Percentiles rank a stretch among this genome's conserved stretches.
phyloP scores from a whole-genome alignment of 768 basidiomycete species.

The Hypholoma fasciculare region DNA sequence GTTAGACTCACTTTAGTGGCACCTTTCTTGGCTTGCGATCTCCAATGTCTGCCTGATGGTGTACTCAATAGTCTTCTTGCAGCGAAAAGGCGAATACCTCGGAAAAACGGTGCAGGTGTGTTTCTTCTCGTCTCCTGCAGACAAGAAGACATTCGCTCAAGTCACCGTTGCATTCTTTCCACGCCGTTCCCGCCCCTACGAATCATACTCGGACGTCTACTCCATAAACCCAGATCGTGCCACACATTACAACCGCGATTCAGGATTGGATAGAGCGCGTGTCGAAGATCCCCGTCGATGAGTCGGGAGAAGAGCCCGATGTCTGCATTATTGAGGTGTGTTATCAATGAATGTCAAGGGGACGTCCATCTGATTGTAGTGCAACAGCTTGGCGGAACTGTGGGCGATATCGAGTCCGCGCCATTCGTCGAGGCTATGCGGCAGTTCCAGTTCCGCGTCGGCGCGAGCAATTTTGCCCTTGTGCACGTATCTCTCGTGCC shows the following conservation, averaged over 20 bases:
- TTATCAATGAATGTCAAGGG: neutral
- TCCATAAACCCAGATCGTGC: conserved; percentile 66
- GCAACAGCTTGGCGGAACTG: conserved; percentile 89
- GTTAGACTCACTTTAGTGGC: neutral
- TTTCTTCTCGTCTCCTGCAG: neutral
- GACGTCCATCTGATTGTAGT: neutral
- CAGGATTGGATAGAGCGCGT: conserved; percentile 99
- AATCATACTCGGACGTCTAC: neutral
- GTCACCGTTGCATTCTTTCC: neutral
- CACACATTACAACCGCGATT: conserved; percentile 94
- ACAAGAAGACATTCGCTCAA: neutral
- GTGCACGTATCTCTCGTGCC: conserved; percentile 98
- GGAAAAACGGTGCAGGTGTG: conserved; percentile 95
- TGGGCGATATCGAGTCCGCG: conserved; percentile 98
- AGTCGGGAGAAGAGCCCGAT: conserved; percentile 90
- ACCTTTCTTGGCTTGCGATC: neutral
- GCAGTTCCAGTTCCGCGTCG: conserved; percentile 99
- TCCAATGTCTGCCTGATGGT: neutral
- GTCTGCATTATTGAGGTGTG: conserved; percentile 95
- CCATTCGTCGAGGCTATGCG: conserved; percentile 99
- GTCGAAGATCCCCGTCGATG: conserved; percentile 91
- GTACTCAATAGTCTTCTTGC: neutral
- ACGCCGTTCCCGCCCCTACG: neutral
- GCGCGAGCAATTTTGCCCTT: conserved; percentile 93
- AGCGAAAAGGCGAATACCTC: conserved; percentile 86